A percentile compares a stretch with the other conserved stretches of the same genome.
Evolutionary conservation across 2,329 filamentous ascomycete genomes (phyloP).

Genomic region (Cucurbitaria berberidis): DNA sequence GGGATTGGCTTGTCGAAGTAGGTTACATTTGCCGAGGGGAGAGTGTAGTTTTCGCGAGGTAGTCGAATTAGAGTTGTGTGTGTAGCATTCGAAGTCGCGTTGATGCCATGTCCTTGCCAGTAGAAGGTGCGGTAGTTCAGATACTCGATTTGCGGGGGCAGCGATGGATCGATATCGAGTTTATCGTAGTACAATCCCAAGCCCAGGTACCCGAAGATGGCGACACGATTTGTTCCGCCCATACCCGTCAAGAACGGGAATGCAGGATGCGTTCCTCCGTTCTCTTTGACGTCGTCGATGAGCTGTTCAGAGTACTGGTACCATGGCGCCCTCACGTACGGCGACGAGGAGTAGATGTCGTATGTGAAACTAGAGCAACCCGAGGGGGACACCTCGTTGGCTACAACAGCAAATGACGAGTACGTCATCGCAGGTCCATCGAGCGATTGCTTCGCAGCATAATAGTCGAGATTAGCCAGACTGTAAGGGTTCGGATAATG

Average conservation of each 20-base stretch:
- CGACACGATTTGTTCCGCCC: constrained; percentile 71
- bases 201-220: constrained; percentile 71
- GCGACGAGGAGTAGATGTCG: constrained; percentile 66
- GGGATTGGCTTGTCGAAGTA: constrained; percentile 64
- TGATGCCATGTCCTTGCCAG: constrained; percentile 69
- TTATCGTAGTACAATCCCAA: constrained; percentile 65
- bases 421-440: constrained; percentile 77
- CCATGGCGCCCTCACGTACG: constrained; percentile 70
- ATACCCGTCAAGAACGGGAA: constrained; percentile 75
- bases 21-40: constrained; percentile 60
- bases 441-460: constrained; percentile 70
- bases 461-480: constrained; percentile 69
- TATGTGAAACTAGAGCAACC: constrained; percentile 74
- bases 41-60: constrained; percentile 44
- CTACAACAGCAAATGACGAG: constrained; percentile 70
- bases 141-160: constrained; percentile 69
- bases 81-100: constrained; percentile 66
- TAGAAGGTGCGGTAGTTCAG: constrained; percentile 69
- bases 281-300: constrained; percentile 63
- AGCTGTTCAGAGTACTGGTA: constrained; percentile 75
- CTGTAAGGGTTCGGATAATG: constrained; percentile 64
- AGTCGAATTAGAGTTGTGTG: constrained; percentile 68
- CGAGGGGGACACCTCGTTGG: constrained; percentile 68
- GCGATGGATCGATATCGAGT: constrained; percentile 67
- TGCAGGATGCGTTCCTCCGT: constrained; percentile 71